These are phyloP conservation scores for Leccinellum luteum DNA, from an alignment of 768 basidiomycete genomes.

Conservation along the genomic window DNA sequence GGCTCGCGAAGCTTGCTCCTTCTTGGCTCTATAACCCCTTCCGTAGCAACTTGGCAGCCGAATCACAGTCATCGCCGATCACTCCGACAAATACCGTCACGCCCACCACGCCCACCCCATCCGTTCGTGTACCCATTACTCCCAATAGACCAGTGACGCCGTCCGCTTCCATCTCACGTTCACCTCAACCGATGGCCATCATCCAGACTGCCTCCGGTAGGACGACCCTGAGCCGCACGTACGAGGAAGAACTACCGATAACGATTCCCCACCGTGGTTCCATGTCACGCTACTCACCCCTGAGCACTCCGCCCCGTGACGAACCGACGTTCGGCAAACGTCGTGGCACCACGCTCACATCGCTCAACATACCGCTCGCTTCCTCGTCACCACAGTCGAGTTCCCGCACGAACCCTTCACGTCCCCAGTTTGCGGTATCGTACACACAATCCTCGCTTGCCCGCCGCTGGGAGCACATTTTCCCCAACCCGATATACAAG, in stretches of 20 bases:
- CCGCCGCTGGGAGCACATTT: constrained; percentile 86
- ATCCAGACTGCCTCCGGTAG: constrained; percentile 38
- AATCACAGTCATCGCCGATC: constrained; percentile 53
- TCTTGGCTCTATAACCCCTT: constrained; percentile 83
- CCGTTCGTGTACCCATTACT: constrained; percentile 30
- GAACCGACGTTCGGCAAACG: constrained; percentile 52
- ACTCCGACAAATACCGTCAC: constrained; percentile 38
- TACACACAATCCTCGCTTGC: constrained; percentile 73
- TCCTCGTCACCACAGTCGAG: constrained; percentile 43
- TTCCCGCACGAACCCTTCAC: constrained; percentile 63
- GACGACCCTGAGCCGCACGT: constrained; percentile 47
- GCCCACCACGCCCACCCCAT: constrained; percentile 22
- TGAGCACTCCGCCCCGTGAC: constrained; percentile 69
- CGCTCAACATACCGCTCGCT: constrained; percentile 41
- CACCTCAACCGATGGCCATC: constrained; percentile 43
- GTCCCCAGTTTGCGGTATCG: constrained; percentile 53
- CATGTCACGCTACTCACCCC: constrained; percentile 56
- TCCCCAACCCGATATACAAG: constrained; percentile 68
- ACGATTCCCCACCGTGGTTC: constrained; percentile 45
- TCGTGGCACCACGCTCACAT: constrained; percentile 44
- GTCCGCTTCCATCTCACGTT: constrained; percentile 32
- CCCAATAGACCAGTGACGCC: constrained; percentile 30
- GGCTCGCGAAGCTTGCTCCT: constrained; percentile 60
- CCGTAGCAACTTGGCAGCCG: constrained; percentile 52
- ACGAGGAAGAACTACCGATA: constrained; percentile 54